Base-by-base conservation (phyloP, 495 filamentous ascomycete genomes). In the Penicillium alfredii region DNA sequence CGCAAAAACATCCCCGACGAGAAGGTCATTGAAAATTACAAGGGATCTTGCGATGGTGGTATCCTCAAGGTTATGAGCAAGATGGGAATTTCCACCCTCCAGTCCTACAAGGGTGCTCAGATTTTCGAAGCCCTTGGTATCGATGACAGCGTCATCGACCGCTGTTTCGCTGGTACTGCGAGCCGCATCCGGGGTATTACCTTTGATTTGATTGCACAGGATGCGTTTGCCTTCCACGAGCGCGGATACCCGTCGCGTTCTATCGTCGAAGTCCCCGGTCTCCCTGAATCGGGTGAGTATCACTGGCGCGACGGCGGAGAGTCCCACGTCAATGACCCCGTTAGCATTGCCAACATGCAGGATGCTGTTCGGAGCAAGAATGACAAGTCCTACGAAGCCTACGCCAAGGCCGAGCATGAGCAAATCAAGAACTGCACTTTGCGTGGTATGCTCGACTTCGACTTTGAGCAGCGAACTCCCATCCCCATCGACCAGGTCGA, bases 61-160 rank as follows among this genome's bases (percentile, higher is more conserved):
- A 95, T 99, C 42, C 73, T 99, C 39, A 99, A 99, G 70, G 92
- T 99, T 56, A 99, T 99, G 92, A 94, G 87, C 66, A 99, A 99
- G 73, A 99, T 99, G 92, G 92, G 92, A 66, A 99, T 99, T 50
- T 99, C 92, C 8, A 99, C 92, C 29, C 70, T 99, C 28, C 87
- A 92, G 59, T 93, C 86, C 49, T 99, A 99, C 73, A 99, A 99
- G 71, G 92, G 92, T 59, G 92, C 92, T 35, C 92, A 99, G 68
- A 99, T 99, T 47, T 99, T 97, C 46, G 92, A 99, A 58, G 92
- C 93, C n/a, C 81, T 99, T 28, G 92, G 92, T 62, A 81, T 99
- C 19, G 92, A 97, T 53, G 90, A 95, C 57, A 77, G 74, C 8
- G 92, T 99, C 35, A 90, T 99, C 33, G 90, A 99, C 59, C 82